Evolutionary conservation across 176 grass and related monocot genomes (phyloP).

Genomic region (Puya raimondii): DNA sequence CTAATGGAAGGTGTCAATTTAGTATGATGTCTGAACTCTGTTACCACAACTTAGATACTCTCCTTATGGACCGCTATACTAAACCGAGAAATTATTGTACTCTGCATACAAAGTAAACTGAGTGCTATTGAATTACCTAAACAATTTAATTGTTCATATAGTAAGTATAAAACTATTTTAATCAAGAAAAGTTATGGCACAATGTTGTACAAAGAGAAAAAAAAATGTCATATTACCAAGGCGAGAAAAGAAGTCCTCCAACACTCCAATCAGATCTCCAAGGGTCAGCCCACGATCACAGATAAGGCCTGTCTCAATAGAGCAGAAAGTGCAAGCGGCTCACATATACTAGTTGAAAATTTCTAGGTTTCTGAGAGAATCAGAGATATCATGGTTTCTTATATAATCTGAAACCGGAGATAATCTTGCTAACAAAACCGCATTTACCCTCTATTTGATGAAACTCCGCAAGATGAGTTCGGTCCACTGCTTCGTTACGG

Average conservation of each 20-base stretch:
- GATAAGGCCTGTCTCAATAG: constrained; percentile 57
- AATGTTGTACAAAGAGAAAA: constrained; percentile 6
- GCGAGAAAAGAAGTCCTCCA: constrained; percentile 90
- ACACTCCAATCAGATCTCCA: constrained; percentile 87
- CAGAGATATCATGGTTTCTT: constrained; percentile 1
- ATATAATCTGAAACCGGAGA: constrained; percentile 3
- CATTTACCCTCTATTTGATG: constrained; percentile 88
- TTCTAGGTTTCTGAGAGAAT: neutral
- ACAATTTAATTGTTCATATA: too few relatives aligned
- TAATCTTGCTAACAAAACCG: constrained; percentile 6
- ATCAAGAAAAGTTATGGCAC: neutral
- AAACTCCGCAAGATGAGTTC: constrained; percentile 96
- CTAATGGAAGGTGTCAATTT: too few relatives aligned
- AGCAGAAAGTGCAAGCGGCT: neutral
- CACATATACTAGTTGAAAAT: neutral
- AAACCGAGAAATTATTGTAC: too few relatives aligned
- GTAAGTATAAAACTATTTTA: too few relatives aligned
- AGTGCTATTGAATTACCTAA: too few relatives aligned
- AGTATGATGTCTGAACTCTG: too few relatives aligned
- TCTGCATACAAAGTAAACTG: too few relatives aligned
- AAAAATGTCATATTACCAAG: constrained; percentile 44
- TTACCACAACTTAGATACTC: too few relatives aligned
- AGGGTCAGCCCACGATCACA: constrained; percentile 87
- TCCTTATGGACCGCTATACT: too few relatives aligned
- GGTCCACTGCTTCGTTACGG: constrained; percentile 92